These are phyloP conservation scores for Daedalea quercina DNA, from an alignment of 768 basidiomycete species.

Conservation along the genomic window DNA sequence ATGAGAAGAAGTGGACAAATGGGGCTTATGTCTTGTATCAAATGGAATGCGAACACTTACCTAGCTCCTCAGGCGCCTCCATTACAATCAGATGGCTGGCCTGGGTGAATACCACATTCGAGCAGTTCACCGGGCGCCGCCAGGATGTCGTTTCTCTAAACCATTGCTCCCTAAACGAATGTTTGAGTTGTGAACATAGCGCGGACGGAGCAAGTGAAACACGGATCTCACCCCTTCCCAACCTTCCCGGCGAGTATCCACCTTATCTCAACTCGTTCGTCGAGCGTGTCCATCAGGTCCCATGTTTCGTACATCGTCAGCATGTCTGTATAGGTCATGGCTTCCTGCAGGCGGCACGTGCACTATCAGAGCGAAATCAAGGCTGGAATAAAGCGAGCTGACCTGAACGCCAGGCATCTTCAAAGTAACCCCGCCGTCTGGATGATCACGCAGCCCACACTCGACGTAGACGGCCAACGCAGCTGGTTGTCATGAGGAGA, in stretches of 20 bases:
- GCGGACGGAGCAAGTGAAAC: not conserved
- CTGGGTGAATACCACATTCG: constrained; percentile 23
- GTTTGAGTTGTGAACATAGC: constrained; percentile 3
- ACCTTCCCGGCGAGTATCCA: constrained; percentile 51
- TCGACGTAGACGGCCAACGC: constrained; percentile 56
- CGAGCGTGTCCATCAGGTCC: constrained; percentile 30
- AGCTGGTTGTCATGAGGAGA: constrained; percentile 59
- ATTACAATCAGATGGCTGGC: constrained; percentile 29
- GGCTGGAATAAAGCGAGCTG: not conserved
- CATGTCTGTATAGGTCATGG: constrained; percentile 47
- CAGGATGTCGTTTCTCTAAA: constrained; percentile 21
- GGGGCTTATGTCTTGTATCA: too few species aligned
- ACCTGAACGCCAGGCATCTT: constrained; percentile 57
- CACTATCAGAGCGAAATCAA: not conserved
- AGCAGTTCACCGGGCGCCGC: constrained; percentile 27
- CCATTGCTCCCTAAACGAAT: not conserved
- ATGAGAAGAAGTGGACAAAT: too few species aligned
- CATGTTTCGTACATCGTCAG: constrained; percentile 29
- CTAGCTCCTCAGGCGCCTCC: constrained; percentile 22
- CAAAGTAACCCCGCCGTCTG: constrained; percentile 40
- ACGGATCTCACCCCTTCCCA: constrained; percentile 26
- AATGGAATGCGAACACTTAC: constrained; percentile 8
- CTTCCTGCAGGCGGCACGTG: constrained; percentile 33
- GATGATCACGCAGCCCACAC: constrained; percentile 39
- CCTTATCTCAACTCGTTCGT: constrained; percentile 41